Percentiles rank a stretch among this genome's conserved stretches.
Conservation (phyloP, 306 rosid genomes). For the Malus asiatica region DNA sequence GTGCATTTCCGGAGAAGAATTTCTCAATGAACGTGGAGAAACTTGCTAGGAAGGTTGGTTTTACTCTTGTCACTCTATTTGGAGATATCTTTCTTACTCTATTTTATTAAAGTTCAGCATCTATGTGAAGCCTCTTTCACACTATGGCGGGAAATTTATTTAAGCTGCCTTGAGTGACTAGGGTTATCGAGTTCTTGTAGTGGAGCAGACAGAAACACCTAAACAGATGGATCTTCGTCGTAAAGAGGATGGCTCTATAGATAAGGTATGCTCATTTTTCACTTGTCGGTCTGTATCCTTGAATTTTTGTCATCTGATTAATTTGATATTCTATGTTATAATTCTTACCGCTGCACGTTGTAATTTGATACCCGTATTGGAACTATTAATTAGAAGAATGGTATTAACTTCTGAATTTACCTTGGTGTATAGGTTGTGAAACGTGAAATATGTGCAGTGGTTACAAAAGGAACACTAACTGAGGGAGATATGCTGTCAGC, state of each 20-base stretch:
- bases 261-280: conserved; percentile 45
- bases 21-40: conserved; percentile 79
- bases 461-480: conserved; percentile 84
- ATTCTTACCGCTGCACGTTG: background rate
- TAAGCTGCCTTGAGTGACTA: conserved; percentile 26
- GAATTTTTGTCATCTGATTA: background rate
- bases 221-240: conserved; percentile 88
- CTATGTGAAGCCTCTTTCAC: conserved; percentile 8
- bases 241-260: conserved; percentile 80
- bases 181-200: conserved; percentile 94
- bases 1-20: conserved; percentile 94
- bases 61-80: background rate
- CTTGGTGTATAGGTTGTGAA: conserved; percentile 57
- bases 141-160: conserved; percentile 19
- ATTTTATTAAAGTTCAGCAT: conserved; percentile 3
- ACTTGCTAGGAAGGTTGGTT: conserved; percentile 85
- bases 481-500: conserved; percentile 80
- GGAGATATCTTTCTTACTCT: background rate
- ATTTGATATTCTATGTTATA: background rate
- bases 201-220: conserved; percentile 98
- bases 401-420: background rate
- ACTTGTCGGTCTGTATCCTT: background rate
- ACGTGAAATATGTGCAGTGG: conserved; percentile 68
- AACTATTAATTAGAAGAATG: background rate
- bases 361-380: conserved; percentile 2